Conservation (phyloP, 495 filamentous ascomycete species). For the Aspergillus cristatus region DNA sequence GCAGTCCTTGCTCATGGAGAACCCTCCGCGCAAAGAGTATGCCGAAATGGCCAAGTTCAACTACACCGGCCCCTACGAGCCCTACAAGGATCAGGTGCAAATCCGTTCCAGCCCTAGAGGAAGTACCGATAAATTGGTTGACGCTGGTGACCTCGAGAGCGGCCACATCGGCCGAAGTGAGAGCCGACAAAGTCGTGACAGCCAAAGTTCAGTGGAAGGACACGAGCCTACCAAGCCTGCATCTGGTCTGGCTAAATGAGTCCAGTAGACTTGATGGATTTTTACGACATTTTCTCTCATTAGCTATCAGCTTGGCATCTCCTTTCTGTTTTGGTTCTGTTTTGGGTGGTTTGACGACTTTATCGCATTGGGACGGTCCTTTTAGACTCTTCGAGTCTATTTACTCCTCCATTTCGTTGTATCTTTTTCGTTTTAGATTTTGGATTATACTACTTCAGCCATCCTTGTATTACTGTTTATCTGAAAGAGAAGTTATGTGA, state of each 20-base stretch:
- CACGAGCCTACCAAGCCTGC: constrained; percentile 31
- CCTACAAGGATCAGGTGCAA: constrained; percentile 35
- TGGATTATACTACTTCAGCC: neutral
- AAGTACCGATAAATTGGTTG: constrained; percentile 35
- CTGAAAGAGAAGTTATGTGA: no score
- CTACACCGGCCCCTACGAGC: constrained; percentile 32
- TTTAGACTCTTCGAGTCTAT: neutral
- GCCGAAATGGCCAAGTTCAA: constrained; percentile 42
- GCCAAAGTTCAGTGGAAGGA: constrained; percentile 22
- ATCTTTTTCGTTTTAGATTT: neutral
- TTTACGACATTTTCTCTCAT: constrained; percentile 2
- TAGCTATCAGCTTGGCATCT: constrained; percentile 4
- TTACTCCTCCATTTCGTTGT: neutral
- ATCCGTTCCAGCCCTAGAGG: constrained; percentile 17
- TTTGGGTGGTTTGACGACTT: neutral
- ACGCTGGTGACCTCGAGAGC: constrained; percentile 22
- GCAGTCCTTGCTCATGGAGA: constrained; percentile 74
- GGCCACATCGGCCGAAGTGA: constrained; percentile 28
- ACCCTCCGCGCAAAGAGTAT: constrained; percentile 29
- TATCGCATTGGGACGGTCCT: neutral
- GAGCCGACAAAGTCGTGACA: constrained; percentile 20
- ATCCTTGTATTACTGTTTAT: no score
- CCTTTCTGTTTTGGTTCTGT: neutral
- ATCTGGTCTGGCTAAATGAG: constrained; percentile 33
- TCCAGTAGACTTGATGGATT: neutral